Conservation (phyloP, 2,329 filamentous ascomycete species). For the Microcyclospora tardicrescens region DNA sequence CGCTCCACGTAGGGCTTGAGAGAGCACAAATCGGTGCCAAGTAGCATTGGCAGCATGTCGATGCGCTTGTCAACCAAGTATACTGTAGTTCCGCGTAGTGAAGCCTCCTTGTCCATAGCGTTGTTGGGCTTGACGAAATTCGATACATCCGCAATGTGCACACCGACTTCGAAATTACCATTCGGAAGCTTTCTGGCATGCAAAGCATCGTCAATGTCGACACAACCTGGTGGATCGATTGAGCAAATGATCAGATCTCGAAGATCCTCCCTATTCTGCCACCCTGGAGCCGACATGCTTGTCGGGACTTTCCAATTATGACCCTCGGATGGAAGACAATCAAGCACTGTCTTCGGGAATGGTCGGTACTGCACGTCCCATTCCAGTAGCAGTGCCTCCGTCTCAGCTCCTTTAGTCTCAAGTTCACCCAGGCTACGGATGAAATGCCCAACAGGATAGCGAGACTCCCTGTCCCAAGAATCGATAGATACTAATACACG, state of each 20-base stretch:
- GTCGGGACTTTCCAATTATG: conserved; percentile 86
- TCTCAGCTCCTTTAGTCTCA: conserved; percentile 95
- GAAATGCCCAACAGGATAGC: conserved; percentile 87
- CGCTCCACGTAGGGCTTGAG: conserved; percentile 94
- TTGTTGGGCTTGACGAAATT: conserved; percentile 96
- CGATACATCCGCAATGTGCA: conserved; percentile 98
- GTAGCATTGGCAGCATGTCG: conserved; percentile 94
- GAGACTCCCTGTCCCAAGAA: conserved; percentile 84
- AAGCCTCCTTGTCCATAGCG: conserved; percentile 92
- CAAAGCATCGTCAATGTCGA: conserved; percentile 95
- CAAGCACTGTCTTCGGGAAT: conserved; percentile 88
- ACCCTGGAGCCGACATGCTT: conserved; percentile 69
- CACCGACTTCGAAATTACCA: conserved; percentile 89
- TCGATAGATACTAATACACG: conserved; percentile 88
- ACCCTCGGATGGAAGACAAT: conserved; percentile 82
- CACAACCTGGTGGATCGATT: conserved; percentile 90
- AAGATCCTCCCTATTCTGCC: conserved; percentile 74
- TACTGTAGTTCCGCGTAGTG: conserved; percentile 86
- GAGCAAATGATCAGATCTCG: conserved; percentile 84
- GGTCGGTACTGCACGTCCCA: conserved; percentile 97
- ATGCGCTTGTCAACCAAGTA: conserved; percentile 98
- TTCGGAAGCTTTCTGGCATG: conserved; percentile 77
- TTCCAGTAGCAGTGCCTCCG: conserved; percentile 83
- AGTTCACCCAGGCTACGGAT: conserved; percentile 84
- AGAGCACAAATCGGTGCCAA: conserved; percentile 92